phyloP scores from a whole-genome alignment of 768 basidiomycete genomes.

The Suillus alpinus region DNA sequence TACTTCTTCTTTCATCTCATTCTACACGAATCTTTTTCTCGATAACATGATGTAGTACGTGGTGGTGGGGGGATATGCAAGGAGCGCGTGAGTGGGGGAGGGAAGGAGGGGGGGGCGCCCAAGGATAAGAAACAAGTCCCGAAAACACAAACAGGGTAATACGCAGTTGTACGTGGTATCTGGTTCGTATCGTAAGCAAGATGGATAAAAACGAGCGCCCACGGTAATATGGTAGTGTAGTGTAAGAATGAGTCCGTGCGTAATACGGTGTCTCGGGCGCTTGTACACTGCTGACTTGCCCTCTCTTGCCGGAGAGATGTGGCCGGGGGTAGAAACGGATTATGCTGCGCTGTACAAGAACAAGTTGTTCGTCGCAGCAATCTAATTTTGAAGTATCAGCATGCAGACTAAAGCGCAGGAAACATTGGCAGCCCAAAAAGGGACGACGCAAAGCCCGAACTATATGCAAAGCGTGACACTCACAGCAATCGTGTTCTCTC shows the following conservation, averaged over 20 bases:
- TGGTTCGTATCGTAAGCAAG: conserved; percentile 33
- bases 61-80: conserved; percentile 16
- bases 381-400: conserved; percentile 41
- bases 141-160: conserved; percentile 19
- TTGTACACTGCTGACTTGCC: conserved; percentile 2
- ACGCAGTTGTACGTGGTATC: conserved; percentile 13
- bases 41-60: conserved; percentile 27
- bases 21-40: conserved; percentile 14
- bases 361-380: conserved; percentile 73
- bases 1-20: conserved; percentile 27
- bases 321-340: conserved; percentile 6
- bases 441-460: neutral
- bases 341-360: conserved; percentile 40
- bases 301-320: conserved; percentile 6
- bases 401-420: neutral
- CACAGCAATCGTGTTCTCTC: conserved; percentile 97
- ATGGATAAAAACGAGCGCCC: conserved; percentile 14
- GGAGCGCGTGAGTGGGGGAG: conserved; percentile 3
- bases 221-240: conserved; percentile 9
- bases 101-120: conserved; percentile 12
- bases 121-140: conserved; percentile 22
- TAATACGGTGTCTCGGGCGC: conserved; percentile 19
- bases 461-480: conserved; percentile 28
- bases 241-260: conserved; percentile 13
- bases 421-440: neutral